Evolutionary conservation across 768 basidiomycete genomes (phyloP), one percentile per base, ranked within the genome.

Genomic region (Hericium coralloides): DNA sequence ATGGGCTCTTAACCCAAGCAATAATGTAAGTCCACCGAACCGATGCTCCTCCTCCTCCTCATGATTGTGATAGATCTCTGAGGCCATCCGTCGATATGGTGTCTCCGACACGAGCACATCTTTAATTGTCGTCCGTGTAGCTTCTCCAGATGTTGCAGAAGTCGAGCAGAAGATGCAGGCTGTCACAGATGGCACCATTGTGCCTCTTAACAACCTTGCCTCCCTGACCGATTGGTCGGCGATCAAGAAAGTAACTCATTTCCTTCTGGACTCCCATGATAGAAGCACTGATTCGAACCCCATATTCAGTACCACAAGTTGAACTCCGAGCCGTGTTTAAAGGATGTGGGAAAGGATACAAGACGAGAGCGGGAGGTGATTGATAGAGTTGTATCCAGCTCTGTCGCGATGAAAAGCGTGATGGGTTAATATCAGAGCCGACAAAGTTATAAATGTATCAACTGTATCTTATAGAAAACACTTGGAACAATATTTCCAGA

Each of bases 11-110:
- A 92, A 89, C 61, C 92, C 93, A 2, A 90, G 84, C 4, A 89
- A 91, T 61, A 97, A 95, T 67, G 92, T 90, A 55, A 50, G 76
- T 64, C 25, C 47, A 37, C 14, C 31, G 45, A 23, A n/a, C 20
- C 26, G 3, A n/a, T 55, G 49, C 56, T 14, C 17, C 38, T 31
- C 5, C 4, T n/a, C 49, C 15, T 23, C 36, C 58, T 43, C 48
- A 37, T 12, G 23, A 56, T 26, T 36, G 25, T 9, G n/a, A 31
- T 55, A 95, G 92, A 98, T 98, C 53, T 82, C 87, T 2, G 94
- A 98, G 64, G 87, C 88, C 0, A 82, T 98, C 58, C 79, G 83
- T 52, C 82, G 90, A 57, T 95, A 92, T 64, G 95, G 95, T 5
- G 76, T 97, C 6, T 86, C 87, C 0, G 83, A 87, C 43, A 70